Conservation (phyloP, 108 stramenopile species). For the Fragilariopsis cylindrus region DNA sequence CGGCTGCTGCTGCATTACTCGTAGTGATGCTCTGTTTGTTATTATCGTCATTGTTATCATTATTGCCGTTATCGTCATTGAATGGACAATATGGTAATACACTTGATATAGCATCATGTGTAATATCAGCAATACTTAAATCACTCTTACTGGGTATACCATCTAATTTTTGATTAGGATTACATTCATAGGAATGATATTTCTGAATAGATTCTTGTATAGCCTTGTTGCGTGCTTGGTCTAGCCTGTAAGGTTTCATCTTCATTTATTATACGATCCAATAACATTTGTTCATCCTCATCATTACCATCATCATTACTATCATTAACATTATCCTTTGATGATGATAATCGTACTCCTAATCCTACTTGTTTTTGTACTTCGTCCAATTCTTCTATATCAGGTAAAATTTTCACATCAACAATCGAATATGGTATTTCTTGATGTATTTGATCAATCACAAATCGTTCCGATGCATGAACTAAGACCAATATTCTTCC, state of each 20-base stretch:
- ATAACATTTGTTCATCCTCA: background rate
- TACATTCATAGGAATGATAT: conserved; percentile 68
- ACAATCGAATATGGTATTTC: conserved; percentile 64
- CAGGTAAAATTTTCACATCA: conserved; percentile 66
- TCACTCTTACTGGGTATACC: conserved; percentile 38
- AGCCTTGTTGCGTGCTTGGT: conserved; percentile 38
- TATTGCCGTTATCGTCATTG: background rate
- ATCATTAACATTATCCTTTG: background rate
- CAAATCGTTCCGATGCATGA: conserved; percentile 75
- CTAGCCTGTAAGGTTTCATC: background rate
- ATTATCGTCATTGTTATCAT: background rate
- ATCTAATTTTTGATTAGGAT: conserved; percentile 37
- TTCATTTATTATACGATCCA: background rate
- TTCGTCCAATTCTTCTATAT: conserved; percentile 55
- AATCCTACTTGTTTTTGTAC: background rate
- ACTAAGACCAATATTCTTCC: conserved; percentile 66
- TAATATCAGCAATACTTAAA: conserved; percentile 47
- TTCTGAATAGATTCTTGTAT: conserved; percentile 57
- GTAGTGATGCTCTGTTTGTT: background rate
- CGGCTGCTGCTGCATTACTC: background rate
- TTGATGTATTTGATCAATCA: conserved; percentile 54
- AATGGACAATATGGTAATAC: conserved; percentile 64
- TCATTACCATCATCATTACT: too few species aligned
- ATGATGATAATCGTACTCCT: background rate
- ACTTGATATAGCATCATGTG: conserved; percentile 45